Conservation (phyloP, 345 rosid genomes). For the Combretum micranthum region DNA sequence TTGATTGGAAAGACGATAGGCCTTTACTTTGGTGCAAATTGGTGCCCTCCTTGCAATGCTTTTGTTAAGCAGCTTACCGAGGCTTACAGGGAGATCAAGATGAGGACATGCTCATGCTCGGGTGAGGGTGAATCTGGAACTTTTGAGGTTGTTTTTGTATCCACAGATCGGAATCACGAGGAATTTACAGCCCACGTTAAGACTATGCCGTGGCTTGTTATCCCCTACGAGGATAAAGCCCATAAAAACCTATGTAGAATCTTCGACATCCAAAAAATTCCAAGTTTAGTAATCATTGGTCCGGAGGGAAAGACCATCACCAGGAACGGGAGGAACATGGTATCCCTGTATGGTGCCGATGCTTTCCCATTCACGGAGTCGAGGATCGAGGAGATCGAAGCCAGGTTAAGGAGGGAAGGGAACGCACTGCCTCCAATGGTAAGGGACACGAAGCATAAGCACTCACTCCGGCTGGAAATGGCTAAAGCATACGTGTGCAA, state of each 20-base stretch:
- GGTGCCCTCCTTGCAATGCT: constrained; percentile 72
- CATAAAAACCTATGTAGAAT: constrained; percentile 63
- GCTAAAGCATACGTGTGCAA: constrained; percentile 72
- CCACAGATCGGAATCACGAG: constrained; percentile 56
- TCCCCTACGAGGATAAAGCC: constrained; percentile 62
- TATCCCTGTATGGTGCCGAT: constrained; percentile 55
- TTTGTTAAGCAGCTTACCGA: constrained; percentile 61
- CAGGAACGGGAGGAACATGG: constrained; percentile 46
- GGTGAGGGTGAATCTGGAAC: too few species aligned
- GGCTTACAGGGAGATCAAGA: constrained; percentile 38
- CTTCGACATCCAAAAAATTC: constrained; percentile 62
- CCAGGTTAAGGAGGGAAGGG: constrained; percentile 49
- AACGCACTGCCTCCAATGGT: constrained; percentile 50
- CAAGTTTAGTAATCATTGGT: constrained; percentile 58
- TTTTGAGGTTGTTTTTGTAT: constrained; percentile 54
- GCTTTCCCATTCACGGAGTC: constrained; percentile 61
- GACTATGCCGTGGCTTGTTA: constrained; percentile 70
- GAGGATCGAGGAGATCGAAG: constrained; percentile 47
- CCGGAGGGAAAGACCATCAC: constrained; percentile 51
- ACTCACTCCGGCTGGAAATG: constrained; percentile 63
- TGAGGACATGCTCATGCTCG: too few species aligned
- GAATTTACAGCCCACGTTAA: constrained; percentile 46
- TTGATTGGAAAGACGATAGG: constrained; percentile 75
- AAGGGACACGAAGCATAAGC: constrained; percentile 54
- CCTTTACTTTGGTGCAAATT: constrained; percentile 64